phyloP scores from a whole-genome alignment of 805 yeast genomes.

The Lachancea dasiensis region DNA sequence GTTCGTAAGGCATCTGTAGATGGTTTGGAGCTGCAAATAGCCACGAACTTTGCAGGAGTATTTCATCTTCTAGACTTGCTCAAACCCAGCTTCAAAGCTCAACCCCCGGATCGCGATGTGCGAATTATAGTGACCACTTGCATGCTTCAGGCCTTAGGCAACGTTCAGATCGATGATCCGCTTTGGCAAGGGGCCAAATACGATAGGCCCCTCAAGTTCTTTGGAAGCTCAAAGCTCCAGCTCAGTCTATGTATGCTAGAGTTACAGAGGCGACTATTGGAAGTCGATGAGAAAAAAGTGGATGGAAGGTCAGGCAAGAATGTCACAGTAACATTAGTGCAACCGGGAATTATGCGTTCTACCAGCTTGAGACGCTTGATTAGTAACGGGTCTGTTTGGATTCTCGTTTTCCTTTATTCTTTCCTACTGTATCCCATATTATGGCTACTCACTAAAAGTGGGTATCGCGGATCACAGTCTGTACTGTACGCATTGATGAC shows the following conservation, averaged over 20 bases:
- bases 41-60: slow-evolving; percentile 74
- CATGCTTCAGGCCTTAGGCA: slow-evolving; percentile 67
- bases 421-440: slow-evolving; percentile 70
- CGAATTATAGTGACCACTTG: slow-evolving; percentile 77
- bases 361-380: slow-evolving; percentile 75
- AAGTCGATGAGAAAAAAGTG: slow-evolving; percentile 51
- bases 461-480: slow-evolving; percentile 76
- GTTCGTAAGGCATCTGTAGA: slow-evolving; percentile 65
- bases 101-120: slow-evolving; percentile 93
- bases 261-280: slow-evolving; percentile 60
- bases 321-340: slow-evolving; percentile 66
- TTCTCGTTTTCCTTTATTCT: slow-evolving; percentile 51
- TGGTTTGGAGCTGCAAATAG: slow-evolving; percentile 83
- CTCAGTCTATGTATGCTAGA: slow-evolving; percentile 72
- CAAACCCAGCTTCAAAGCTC: slow-evolving; percentile 79
- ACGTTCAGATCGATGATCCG: slow-evolving; percentile 54
- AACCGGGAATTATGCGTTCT: slow-evolving; percentile 90
- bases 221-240: slow-evolving; percentile 77
- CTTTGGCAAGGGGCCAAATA: slow-evolving; percentile 57
- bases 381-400: slow-evolving; percentile 66
- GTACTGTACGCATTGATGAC: slow-evolving; percentile 60
- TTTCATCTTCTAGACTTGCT: slow-evolving; percentile 73
- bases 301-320: slow-evolving; percentile 43
- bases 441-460: slow-evolving; percentile 74
- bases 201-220: slow-evolving; percentile 63